Base-by-base conservation (phyloP, 371 early-diverging fungal species). In the Parasitella parasitica region DNA sequence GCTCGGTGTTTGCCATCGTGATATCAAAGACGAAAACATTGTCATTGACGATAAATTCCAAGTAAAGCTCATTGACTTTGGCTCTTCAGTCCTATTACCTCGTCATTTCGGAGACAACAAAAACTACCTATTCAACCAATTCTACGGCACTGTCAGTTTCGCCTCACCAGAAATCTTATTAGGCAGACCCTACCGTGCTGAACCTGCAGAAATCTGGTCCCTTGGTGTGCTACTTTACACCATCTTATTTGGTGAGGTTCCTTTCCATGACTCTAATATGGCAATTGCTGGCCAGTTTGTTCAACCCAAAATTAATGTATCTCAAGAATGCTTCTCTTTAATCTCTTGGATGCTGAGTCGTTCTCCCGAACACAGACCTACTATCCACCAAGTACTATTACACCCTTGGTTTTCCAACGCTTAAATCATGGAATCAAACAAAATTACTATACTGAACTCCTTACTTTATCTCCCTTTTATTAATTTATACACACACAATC, bases 111-210 rank as follows among this genome's bases (percentile, higher is more conserved):
- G 73, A 32, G 67, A 66, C n/a, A 62, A 70, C 13, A 57, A 54
- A 27, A 67, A 58, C 32, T 64, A 69, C 22, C 63, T 74, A 37
- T 89, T 86, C 69, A 77, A 76, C 57, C 76, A 81, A 41, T 90
- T 88, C 68, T 80, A 82, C 43, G 92, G 93, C n/a, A 82, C 87
- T 57, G 75, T 87, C 35, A 71, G 76, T 20, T 83, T 76, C 54
- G 91, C 91, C 6, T 80, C 91, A 24, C 93, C 94, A n/a, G 93
- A 94, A 74, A 92, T 93, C 36, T 73, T 94, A 34, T 73, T 70
- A 48, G 85, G 87, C 6, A 75, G 83, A 70, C 75, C 78, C 56
- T 93, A 93, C 68, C 70, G 82, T 18, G 92, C 92, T 7, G 89
- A 88, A 37, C 85, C 90, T 22, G 89, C 89, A 15, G 95, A 94